Percentiles rank a stretch among this genome's conserved stretches.
phyloP scores from a whole-genome alignment of 306 rosid species.

The Lagenaria siceraria region DNA sequence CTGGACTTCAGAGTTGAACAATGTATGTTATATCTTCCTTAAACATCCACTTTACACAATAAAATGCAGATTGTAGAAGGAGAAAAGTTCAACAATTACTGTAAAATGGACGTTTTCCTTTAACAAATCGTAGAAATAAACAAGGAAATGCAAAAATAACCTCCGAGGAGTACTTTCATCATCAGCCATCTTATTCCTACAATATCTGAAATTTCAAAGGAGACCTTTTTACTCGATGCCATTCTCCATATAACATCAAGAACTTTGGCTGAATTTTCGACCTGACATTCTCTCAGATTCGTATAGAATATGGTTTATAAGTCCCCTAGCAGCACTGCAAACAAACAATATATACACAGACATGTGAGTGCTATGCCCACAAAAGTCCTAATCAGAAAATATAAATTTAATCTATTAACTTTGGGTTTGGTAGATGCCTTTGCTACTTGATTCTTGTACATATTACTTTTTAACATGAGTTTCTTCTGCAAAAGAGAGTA shows the following conservation, averaged over 20 bases:
- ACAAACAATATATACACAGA: conserved; percentile 8
- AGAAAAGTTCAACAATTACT: background rate
- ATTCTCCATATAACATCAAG: conserved; percentile 20
- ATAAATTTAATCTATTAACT: background rate
- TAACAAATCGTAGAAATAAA: background rate
- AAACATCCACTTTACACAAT: background rate
- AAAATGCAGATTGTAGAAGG: background rate
- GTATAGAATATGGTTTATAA: conserved; percentile 67
- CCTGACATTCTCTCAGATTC: conserved; percentile 70
- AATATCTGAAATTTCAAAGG: background rate
- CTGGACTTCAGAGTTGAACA: background rate
- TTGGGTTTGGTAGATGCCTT: background rate
- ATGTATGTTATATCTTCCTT: background rate
- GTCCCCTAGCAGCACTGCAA: conserved; percentile 85
- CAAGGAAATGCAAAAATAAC: background rate
- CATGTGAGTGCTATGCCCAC: background rate
- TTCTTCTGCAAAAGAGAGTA: background rate
- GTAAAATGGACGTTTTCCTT: background rate
- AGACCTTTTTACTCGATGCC: background rate
- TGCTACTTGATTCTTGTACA: background rate
- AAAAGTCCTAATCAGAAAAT: background rate
- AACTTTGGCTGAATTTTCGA: conserved; percentile 49
- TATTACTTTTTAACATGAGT: background rate
- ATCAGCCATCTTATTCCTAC: background rate
- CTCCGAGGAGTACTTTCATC: background rate